Conservation (phyloP, 106 monocot species). For the Alisma plantagoaquatica region DNA sequence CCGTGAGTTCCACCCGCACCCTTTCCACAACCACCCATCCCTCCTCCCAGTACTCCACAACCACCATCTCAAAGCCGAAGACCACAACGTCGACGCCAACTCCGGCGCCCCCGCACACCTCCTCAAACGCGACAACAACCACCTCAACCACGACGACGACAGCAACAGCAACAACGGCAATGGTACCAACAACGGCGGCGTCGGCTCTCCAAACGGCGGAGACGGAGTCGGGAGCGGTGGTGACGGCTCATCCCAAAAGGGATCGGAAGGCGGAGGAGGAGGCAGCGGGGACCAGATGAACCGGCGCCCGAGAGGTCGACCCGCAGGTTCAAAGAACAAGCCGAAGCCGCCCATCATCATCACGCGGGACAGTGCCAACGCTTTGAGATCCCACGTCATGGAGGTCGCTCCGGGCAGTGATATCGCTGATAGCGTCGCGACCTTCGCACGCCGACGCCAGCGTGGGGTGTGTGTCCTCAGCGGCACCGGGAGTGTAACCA, state of each 20-base stretch:
- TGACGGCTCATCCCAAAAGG: too few species aligned
- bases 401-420: constrained; percentile 49
- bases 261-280: background rate
- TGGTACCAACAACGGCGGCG: constrained; percentile 1
- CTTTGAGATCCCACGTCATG: constrained; percentile 46
- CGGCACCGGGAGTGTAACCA: constrained; percentile 45
- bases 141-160: constrained; percentile 8
- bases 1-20: constrained; percentile 15
- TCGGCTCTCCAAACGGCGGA: constrained; percentile 3
- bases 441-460: constrained; percentile 52
- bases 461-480: constrained; percentile 48
- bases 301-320: constrained; percentile 45
- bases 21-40: constrained; percentile 2
- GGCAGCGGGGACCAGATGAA: constrained; percentile 11
- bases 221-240: too few species aligned
- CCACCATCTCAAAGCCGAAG: constrained; percentile 20
- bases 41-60: constrained; percentile 10
- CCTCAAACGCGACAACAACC: constrained; percentile 4
- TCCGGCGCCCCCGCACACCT: background rate
- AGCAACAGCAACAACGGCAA: constrained; percentile 9
- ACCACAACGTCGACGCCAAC: constrained; percentile 22
- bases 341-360: constrained; percentile 71
- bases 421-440: constrained; percentile 38
- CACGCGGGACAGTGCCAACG: constrained; percentile 62
- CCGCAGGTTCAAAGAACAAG: constrained; percentile 67